Evolutionary conservation across 2,329 filamentous ascomycete species (phyloP).

Genomic region (Ophiocordyceps polyrhachis-furcata): DNA sequence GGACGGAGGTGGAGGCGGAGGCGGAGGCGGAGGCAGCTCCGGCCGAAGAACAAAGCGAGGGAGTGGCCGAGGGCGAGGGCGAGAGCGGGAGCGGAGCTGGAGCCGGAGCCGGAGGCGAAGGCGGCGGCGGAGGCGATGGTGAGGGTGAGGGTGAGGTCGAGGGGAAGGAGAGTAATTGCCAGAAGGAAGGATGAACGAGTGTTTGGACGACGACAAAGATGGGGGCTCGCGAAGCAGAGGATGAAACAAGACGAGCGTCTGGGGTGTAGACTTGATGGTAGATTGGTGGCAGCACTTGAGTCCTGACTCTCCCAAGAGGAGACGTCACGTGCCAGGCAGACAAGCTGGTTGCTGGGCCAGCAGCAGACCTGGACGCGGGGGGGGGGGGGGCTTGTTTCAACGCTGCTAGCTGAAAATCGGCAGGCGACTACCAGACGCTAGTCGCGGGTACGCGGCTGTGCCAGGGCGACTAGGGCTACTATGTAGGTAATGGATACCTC

Average conservation of each 20-base stretch:
- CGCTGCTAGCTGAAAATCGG: background rate
- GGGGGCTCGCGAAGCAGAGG: background rate
- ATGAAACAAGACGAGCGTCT: background rate
- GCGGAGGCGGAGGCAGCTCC: constrained; percentile 3
- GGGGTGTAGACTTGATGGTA: background rate
- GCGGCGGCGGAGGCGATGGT: constrained; percentile 1
- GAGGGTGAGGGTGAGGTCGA: background rate
- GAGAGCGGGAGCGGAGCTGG: constrained; percentile 5
- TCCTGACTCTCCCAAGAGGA: background rate
- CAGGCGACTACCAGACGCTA: background rate
- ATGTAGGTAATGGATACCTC: background rate
- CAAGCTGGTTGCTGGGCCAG: background rate
- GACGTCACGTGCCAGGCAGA: background rate
- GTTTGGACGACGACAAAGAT: background rate
- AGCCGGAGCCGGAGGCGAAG: constrained; percentile 4
- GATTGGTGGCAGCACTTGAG: too few relatives aligned
- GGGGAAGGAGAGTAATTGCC: background rate
- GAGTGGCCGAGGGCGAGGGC: constrained; percentile 7
- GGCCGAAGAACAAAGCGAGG: constrained; percentile 1
- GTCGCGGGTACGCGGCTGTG: background rate
- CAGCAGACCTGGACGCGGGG: too few relatives aligned
- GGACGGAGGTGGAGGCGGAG: constrained; percentile 6
- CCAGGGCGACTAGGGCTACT: background rate
- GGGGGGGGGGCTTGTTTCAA: background rate
- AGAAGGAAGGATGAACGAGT: background rate